Conservation (phyloP, 306 rosid genomes). For the Cucumis melo region DNA sequence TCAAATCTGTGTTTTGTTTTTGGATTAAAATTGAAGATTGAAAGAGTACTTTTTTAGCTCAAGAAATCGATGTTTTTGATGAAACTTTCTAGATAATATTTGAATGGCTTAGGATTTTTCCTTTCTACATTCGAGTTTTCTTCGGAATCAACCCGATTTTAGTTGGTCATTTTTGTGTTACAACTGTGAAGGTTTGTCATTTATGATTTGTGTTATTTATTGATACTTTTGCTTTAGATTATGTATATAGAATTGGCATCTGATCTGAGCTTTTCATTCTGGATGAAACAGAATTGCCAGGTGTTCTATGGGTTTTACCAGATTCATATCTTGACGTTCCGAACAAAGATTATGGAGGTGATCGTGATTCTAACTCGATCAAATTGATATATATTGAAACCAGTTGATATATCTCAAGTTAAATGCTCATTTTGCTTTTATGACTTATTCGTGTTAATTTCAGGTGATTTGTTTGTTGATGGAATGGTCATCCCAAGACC, state of each 20-base stretch:
- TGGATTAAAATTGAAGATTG: no score
- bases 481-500: conserved; percentile 87
- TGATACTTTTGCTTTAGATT: neutral
- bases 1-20: no score
- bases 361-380: neutral
- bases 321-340: conserved; percentile 89
- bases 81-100: no score
- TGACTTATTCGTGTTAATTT: neutral
- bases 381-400: neutral
- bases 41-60: no score
- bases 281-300: conserved; percentile 39
- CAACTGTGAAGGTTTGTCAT: neutral
- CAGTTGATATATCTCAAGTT: neutral
- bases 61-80: no score
- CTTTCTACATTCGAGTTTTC: neutral
- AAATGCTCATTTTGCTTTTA: neutral
- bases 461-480: conserved; percentile 77
- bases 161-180: neutral
- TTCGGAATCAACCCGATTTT: neutral
- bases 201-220: neutral
- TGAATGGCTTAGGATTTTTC: no score
- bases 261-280: conserved; percentile 2
- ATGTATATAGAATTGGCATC: neutral
- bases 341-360: conserved; percentile 92
- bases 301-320: conserved; percentile 89